These are phyloP conservation scores for Komagataella mondaviorum DNA, from an alignment of 805 yeast genomes.

Conservation along the genomic window DNA sequence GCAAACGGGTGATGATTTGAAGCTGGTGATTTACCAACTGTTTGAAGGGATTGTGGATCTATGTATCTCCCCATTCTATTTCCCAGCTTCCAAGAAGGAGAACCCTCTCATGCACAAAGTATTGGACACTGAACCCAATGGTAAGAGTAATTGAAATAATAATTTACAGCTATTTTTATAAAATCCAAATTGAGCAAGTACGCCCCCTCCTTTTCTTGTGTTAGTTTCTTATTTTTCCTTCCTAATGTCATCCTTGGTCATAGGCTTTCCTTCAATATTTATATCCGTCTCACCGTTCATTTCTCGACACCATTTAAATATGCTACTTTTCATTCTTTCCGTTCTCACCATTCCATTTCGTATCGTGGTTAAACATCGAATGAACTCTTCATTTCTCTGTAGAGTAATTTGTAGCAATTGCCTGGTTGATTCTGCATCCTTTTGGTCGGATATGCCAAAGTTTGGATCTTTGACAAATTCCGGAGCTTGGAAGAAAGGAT, in stretches of 20 bases:
- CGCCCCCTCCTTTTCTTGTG: background rate
- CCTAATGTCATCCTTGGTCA: background rate
- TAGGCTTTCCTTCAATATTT: background rate
- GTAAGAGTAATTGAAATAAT: background rate
- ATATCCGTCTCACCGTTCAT: conserved; percentile 40
- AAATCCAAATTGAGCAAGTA: background rate
- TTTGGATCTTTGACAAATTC: conserved; percentile 30
- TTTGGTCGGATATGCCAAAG: conserved; percentile 32
- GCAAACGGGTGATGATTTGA: conserved; percentile 78
- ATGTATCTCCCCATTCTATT: conserved; percentile 33
- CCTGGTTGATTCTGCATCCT: conserved; percentile 54
- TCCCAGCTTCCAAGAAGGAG: background rate
- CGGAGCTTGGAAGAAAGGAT: conserved; percentile 61
- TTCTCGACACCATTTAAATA: conserved; percentile 77
- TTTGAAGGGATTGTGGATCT: conserved; percentile 41
- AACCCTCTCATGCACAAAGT: background rate
- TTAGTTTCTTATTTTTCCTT: background rate
- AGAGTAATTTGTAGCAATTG: conserved; percentile 66
- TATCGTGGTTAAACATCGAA: conserved; percentile 60
- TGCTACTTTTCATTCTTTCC: conserved; percentile 54
- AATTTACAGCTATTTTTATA: too few relatives aligned
- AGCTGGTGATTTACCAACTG: conserved; percentile 48
- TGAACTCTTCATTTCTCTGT: conserved; percentile 79
- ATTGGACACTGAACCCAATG: background rate
- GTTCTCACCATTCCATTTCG: conserved; percentile 71